Percentiles rank a stretch among this genome's conserved stretches.
Conservation (phyloP, 2,329 filamentous ascomycete species). For the Diplocarpon rosae region DNA sequence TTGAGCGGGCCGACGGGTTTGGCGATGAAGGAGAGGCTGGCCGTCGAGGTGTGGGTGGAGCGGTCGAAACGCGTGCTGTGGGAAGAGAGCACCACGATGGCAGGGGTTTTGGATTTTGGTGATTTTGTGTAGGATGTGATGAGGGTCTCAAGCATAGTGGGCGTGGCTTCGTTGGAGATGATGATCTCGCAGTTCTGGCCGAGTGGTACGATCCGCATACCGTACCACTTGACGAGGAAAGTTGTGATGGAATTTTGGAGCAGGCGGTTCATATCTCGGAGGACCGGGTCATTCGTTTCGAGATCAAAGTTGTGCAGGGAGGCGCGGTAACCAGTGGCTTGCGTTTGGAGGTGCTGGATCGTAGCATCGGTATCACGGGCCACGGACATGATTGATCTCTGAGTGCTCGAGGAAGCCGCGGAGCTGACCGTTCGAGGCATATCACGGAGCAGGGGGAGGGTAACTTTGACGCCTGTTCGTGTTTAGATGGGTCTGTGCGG, state of each 20-base stretch:
- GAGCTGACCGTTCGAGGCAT: slow-evolving; percentile 18
- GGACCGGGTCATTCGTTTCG: slow-evolving; percentile 16
- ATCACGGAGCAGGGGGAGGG: slow-evolving; percentile 24
- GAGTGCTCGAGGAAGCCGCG: slow-evolving; percentile 6
- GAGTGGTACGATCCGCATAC: slow-evolving; percentile 21
- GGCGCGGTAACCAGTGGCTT: slow-evolving; percentile 17
- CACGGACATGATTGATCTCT: slow-evolving; percentile 15
- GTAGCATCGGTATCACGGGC: slow-evolving; percentile 20
- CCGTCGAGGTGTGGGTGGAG: slow-evolving; percentile 1
- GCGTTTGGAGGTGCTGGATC: slow-evolving; percentile 15
- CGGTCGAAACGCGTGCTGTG: slow-evolving; percentile 21
- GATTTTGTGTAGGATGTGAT: slow-evolving; percentile 6
- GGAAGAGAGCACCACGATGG: slow-evolving; percentile 24
- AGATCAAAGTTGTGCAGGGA: slow-evolving; percentile 23
- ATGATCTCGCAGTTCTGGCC: slow-evolving; percentile 20
- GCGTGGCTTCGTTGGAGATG: slow-evolving; percentile 20
- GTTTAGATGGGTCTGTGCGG: no score
- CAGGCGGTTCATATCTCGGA: slow-evolving; percentile 12
- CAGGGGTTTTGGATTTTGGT: slow-evolving; percentile 7
- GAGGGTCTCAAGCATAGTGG: slow-evolving; percentile 12
- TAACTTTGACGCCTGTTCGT: slow-evolving; percentile 23
- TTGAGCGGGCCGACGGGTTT: slow-evolving; percentile 27
- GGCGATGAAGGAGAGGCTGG: slow-evolving; percentile 21
- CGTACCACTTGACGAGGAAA: slow-evolving; percentile 26
- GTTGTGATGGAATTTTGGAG: slow-evolving; percentile 21